A percentile compares a stretch with the other conserved stretches of the same genome.
Conservation (phyloP, 495 filamentous ascomycete genomes). For the Penicillium pancosmium region DNA sequence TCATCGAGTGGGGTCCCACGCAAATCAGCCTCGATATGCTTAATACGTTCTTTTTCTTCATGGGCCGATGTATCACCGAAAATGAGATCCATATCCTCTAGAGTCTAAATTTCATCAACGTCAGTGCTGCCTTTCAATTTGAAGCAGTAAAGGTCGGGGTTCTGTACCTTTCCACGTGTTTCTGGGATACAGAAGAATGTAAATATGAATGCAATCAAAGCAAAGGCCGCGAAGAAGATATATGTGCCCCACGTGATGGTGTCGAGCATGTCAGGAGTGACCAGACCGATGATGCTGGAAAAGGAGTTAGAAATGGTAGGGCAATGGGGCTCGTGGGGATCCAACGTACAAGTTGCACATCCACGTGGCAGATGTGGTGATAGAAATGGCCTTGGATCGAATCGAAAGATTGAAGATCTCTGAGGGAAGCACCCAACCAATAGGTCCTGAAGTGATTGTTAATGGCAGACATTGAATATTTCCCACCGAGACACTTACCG, state of each 20-base stretch:
- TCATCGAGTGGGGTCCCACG: conserved; percentile 34
- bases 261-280: conserved; percentile 75
- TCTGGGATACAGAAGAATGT: conserved; percentile 65
- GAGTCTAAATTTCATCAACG: conserved; percentile 31
- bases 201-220: conserved; percentile 62
- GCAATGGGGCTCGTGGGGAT: neutral
- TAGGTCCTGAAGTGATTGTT: conserved; percentile 29
- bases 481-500: conserved; percentile 29
- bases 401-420: conserved; percentile 46
- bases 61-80: conserved; percentile 73
- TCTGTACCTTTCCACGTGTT: conserved; percentile 52
- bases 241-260: conserved; percentile 76
- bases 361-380: conserved; percentile 44
- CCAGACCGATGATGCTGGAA: conserved; percentile 65
- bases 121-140: neutral
- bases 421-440: conserved; percentile 47
- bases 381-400: conserved; percentile 43
- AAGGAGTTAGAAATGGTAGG: conserved; percentile 6
- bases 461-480: conserved; percentile 2
- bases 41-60: conserved; percentile 72
- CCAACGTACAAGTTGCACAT: conserved; percentile 46
- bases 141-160: neutral
- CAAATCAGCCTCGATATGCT: conserved; percentile 72
- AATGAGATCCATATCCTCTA: conserved; percentile 69
- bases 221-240: conserved; percentile 75